phyloP scores from a whole-genome alignment of 75 land plant species.

The Pinus albicaulis region DNA sequence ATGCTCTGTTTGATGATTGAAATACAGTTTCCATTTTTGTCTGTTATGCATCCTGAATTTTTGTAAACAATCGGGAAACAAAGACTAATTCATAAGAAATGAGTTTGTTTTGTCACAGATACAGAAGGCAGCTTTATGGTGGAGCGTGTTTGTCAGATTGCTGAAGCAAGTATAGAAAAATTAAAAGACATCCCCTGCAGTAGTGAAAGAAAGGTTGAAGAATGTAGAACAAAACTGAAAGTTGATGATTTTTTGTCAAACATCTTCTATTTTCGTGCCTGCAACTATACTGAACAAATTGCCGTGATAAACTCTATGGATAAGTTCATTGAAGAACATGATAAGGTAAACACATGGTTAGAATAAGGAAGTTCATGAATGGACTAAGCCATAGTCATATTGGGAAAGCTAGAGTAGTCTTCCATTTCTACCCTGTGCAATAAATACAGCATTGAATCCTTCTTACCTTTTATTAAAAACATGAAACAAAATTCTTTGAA shows the following conservation, averaged over 20 bases:
- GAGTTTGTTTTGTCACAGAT: slow-evolving; percentile 36
- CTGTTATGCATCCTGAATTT: background rate
- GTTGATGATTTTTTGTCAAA: slow-evolving; percentile 55
- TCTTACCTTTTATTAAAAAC: no score
- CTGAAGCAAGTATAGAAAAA: slow-evolving; percentile 51
- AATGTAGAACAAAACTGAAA: slow-evolving; percentile 19
- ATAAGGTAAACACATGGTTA: slow-evolving; percentile 49
- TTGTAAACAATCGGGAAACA: background rate
- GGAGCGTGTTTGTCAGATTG: slow-evolving; percentile 85
- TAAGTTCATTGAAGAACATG: slow-evolving; percentile 75
- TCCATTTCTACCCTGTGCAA: background rate
- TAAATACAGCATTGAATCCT: background rate
- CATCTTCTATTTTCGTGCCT: slow-evolving; percentile 86
- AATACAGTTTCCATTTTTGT: background rate
- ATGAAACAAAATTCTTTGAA: background rate
- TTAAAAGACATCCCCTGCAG: slow-evolving; percentile 6
- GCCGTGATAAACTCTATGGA: slow-evolving; percentile 75
- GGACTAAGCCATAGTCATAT: background rate
- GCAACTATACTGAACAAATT: slow-evolving; percentile 81
- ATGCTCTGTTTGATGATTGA: background rate
- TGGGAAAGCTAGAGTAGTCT: slow-evolving; percentile 1
- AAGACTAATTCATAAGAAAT: background rate
- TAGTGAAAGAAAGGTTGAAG: slow-evolving; percentile 21
- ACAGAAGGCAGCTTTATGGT: slow-evolving; percentile 99
- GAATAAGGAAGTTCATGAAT: background rate